phyloP scores from a whole-genome alignment of 208 protist species.

The Histomonas meleagridis region DNA sequence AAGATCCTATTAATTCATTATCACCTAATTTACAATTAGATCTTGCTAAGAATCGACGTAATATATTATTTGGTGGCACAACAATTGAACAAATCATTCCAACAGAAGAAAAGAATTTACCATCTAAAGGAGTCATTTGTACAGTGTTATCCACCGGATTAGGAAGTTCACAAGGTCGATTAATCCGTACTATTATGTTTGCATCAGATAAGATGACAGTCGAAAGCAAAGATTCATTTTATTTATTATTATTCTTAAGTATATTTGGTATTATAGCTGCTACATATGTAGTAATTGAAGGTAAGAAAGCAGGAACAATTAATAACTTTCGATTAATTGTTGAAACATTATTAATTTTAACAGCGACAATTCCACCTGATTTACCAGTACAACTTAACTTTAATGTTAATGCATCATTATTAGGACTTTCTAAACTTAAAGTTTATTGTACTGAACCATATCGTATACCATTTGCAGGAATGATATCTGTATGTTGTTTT shows the following conservation, averaged over 20 bases:
- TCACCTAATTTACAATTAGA: neutral
- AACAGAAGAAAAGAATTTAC: conserved; percentile 14
- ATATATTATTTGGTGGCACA: neutral
- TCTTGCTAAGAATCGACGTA: neutral
- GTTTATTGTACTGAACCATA: conserved; percentile 92
- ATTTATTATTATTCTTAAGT: conserved; percentile 87
- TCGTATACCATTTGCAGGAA: conserved; percentile 94
- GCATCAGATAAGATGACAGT: conserved; percentile 76
- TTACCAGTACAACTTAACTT: conserved; percentile 88
- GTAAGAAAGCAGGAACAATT: conserved; percentile 47
- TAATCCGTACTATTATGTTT: conserved; percentile 67
- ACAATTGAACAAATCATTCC: conserved; percentile 12
- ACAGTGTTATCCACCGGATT: conserved; percentile 95
- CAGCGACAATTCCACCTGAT: conserved; percentile 83
- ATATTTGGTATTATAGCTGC: conserved; percentile 67
- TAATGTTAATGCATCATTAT: conserved; percentile 87
- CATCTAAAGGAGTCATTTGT: conserved; percentile 66
- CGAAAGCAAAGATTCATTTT: conserved; percentile 77
- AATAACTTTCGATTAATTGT: conserved; percentile 85
- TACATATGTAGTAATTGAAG: conserved; percentile 44
- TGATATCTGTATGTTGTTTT: conserved; percentile 89
- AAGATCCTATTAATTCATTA: neutral
- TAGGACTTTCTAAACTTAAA: conserved; percentile 49
- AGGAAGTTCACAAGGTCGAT: conserved; percentile 78
- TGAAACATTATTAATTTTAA: conserved; percentile 78